Conservation (phyloP, 73 alveolate species). For the Stentor coeruleus region DNA sequence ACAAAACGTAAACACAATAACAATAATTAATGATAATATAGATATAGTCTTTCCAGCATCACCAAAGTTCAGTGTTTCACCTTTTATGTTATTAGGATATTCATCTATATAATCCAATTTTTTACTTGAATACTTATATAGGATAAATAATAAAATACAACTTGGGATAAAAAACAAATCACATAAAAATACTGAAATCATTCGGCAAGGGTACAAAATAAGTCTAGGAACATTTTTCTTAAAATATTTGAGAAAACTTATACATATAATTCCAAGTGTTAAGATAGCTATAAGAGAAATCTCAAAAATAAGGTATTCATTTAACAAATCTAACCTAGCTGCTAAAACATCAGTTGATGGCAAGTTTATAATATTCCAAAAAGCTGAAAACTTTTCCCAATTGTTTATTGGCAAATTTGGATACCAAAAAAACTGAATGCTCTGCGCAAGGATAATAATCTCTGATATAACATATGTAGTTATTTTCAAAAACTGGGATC, state of each 20-base stretch:
- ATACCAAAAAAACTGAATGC: neutral
- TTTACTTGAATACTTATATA: neutral
- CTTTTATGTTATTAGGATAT: neutral
- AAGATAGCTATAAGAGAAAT: neutral
- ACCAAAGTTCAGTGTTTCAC: neutral
- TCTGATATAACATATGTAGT: no score
- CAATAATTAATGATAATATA: no score
- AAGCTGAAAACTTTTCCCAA: neutral
- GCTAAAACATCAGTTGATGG: neutral
- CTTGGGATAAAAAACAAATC: neutral
- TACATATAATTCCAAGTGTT: no score
- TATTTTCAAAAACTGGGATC: no score
- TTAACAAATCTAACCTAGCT: neutral
- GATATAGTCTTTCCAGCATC: neutral
- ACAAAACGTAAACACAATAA: neutral
- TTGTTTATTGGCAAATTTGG: neutral
- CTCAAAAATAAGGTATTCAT: neutral
- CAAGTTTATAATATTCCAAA: neutral
- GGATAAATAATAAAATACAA: neutral
- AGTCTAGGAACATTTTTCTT: neutral
- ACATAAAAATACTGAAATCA: neutral
- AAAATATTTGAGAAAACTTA: no score
- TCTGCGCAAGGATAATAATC: neutral
- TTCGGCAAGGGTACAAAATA: neutral
- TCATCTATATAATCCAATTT: neutral